phyloP scores from a whole-genome alignment of 2,329 filamentous ascomycete genomes.

The Ceratocystis diversiconidia region DNA sequence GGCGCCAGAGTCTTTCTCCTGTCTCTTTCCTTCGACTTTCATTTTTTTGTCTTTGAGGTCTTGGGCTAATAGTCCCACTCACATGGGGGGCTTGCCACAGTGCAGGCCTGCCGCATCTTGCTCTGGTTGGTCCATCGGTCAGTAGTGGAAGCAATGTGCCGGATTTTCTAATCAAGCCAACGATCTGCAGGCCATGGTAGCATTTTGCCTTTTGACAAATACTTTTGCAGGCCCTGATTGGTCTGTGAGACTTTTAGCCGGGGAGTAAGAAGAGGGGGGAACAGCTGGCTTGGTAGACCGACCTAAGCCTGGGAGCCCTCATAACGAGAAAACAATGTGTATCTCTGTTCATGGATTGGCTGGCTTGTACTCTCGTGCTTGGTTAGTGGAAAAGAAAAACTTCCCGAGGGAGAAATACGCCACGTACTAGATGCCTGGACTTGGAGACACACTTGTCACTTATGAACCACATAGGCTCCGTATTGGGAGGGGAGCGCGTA shows the following conservation, averaged over 20 bases:
- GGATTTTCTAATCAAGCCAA: neutral
- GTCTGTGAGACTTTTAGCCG: neutral
- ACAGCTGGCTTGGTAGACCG: neutral
- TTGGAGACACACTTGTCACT: neutral
- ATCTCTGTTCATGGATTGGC: neutral
- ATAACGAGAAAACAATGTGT: neutral
- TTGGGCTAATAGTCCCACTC: neutral
- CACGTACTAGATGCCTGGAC: no score
- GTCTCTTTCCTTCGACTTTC: neutral
- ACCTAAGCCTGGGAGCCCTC: neutral
- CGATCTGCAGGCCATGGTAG: neutral
- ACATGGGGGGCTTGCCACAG: neutral
- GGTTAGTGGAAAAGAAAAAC: neutral
- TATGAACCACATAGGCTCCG: neutral
- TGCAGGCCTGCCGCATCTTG: neutral
- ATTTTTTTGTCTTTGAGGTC: neutral
- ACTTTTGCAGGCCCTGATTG: slow-evolving; percentile 9
- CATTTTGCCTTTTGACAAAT: slow-evolving; percentile 6
- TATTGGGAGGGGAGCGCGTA: neutral
- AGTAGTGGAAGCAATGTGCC: slow-evolving; percentile 2
- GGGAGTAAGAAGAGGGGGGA: neutral
- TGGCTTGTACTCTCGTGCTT: neutral
- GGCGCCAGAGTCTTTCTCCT: neutral
- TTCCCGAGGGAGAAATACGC: neutral
- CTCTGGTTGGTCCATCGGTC: neutral